Evolutionary conservation across 164 flowering plant genomes (phyloP).

Genomic region (Berberis thunbergii): DNA sequence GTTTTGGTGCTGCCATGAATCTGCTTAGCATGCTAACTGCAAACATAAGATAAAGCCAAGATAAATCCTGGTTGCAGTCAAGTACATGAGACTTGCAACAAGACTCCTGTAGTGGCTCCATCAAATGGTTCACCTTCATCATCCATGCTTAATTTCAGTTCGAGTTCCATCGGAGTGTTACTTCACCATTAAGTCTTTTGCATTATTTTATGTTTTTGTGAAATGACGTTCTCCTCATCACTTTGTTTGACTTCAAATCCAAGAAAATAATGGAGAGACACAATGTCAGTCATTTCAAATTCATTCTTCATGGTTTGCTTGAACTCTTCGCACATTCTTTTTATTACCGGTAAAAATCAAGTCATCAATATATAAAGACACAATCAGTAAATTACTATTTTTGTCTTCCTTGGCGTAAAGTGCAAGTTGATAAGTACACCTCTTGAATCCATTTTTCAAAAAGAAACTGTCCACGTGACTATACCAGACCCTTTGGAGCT

Average conservation of each 20-base stretch:
- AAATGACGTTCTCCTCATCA: background rate
- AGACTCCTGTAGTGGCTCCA: background rate
- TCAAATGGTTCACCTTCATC: background rate
- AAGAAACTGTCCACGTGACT: background rate
- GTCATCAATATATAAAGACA: too few species aligned
- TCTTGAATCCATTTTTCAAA: background rate
- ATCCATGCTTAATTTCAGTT: background rate
- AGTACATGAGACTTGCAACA: background rate
- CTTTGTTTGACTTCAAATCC: background rate
- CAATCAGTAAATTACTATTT: too few species aligned
- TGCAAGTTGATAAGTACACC: background rate
- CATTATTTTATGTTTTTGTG: background rate
- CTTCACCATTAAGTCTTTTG: background rate
- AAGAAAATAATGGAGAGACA: background rate
- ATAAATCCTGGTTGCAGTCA: background rate
- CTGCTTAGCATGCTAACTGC: background rate
- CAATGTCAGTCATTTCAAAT: background rate
- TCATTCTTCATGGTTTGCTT: background rate
- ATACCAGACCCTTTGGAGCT: background rate
- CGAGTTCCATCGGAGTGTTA: background rate
- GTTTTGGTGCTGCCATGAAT: slow-evolving; percentile 1
- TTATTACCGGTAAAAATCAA: background rate
- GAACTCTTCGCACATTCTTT: background rate
- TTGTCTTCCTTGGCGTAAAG: background rate
- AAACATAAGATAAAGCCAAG: background rate